These are phyloP conservation scores for Saccharomycopsis javanensis DNA, from an alignment of 805 yeast genomes.

Conservation along the genomic window DNA sequence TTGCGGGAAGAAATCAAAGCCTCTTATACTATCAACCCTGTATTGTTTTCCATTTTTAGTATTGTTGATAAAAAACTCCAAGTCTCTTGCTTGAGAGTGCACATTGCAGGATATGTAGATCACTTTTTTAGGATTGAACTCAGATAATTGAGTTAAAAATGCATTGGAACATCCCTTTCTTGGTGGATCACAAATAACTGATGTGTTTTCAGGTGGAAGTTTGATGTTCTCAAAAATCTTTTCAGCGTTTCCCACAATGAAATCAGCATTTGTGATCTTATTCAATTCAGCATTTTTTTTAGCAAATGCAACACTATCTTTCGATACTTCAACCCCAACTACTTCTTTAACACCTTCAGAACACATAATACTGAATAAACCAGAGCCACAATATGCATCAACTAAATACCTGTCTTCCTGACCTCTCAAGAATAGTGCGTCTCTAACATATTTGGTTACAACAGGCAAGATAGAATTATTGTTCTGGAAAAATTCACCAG, in stretches of 20 bases:
- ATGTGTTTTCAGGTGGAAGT: slow-evolving; percentile 65
- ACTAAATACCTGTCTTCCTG: slow-evolving; percentile 58
- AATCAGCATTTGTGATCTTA: slow-evolving; percentile 66
- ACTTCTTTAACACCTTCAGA: slow-evolving; percentile 73
- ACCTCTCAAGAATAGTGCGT: slow-evolving; percentile 34
- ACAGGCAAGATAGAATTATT: slow-evolving; percentile 82
- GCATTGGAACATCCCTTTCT: slow-evolving; percentile 92
- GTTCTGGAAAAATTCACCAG: slow-evolving; percentile 95
- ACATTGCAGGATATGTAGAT: slow-evolving; percentile 97
- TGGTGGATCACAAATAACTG: slow-evolving; percentile 93
- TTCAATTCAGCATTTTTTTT: slow-evolving; percentile 68
- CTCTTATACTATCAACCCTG: slow-evolving; percentile 72
- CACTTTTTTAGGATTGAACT: slow-evolving; percentile 71
- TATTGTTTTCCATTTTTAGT: slow-evolving; percentile 56
- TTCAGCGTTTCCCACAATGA: slow-evolving; percentile 89
- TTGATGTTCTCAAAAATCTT: slow-evolving; percentile 71
- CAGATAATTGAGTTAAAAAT: slow-evolving; percentile 77
- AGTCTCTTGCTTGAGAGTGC: slow-evolving; percentile 92
- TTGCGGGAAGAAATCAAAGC: slow-evolving; percentile 95
- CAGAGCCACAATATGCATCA: slow-evolving; percentile 96
- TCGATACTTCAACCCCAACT: slow-evolving; percentile 89
- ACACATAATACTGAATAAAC: slow-evolving; percentile 82
- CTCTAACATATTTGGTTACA: slow-evolving; percentile 73
- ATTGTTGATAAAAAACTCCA: slow-evolving; percentile 67
- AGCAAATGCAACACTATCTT: slow-evolving; percentile 86